Evolutionary conservation across 495 filamentous ascomycete species (phyloP), one percentile per base, ranked within the genome.

Genomic region (Polyplosphaeria fusca): DNA sequence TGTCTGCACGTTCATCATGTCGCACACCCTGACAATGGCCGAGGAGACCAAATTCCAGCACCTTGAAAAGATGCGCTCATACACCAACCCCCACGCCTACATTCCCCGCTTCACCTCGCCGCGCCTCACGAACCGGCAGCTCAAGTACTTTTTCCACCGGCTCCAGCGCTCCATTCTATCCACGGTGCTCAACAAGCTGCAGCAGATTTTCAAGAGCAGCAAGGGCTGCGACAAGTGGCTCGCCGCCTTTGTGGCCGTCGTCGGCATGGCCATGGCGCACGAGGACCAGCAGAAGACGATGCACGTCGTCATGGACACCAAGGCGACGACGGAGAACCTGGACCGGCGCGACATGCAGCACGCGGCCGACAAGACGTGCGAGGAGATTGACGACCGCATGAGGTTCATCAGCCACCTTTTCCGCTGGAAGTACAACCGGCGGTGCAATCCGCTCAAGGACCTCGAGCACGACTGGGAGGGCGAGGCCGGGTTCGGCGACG

Each of bases 71-170:
- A 53, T 73, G 52, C 47, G 54, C 40, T 50, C 46, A 14, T 57
- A 60, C 41, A 32, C 11, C 22, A 47, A 49, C 19, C 52, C 42
- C 20, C 28, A 26, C 43, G 12, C 12, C 16, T 65, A 63, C 46
- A 24, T 40, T 18, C 23, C 41, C 1, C 30, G 58, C 22, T 55
- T 54, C 30, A 67, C 60, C 41, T 66, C 68, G n/a, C 68, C 69
- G 2, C 68, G 70, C 55, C 66, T 73, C 60, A 69, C 71, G 5
- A 73, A 68, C 52, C 68, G 70, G 18, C 71, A 73, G 46, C 63
- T 73, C 20, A 73, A 73, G 39, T 70, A 71, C 62, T 67, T 72
- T 61, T 73, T 72, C 58, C 49, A 50, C 12, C 41, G 64, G 27
- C 63, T 71, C 16, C 71, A 70, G 40, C 32, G 54, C 9, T 35